A percentile compares a stretch with the other conserved stretches of the same genome.
phyloP scores from a whole-genome alignment of 495 filamentous ascomycete species.

The Aspergillus incahuasiensis region DNA sequence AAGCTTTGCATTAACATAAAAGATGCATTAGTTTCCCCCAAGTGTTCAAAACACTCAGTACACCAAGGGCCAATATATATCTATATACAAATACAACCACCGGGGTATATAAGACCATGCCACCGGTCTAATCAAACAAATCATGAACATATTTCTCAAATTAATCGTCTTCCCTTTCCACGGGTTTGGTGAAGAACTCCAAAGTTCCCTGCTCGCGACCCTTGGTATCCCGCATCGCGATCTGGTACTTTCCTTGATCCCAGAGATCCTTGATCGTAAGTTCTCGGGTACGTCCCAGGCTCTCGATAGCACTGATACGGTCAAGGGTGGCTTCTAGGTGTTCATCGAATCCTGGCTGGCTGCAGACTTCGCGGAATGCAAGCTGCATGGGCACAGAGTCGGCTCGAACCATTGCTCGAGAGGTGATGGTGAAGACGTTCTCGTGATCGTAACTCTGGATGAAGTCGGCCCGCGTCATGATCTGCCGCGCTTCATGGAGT shows the following conservation, averaged over 20 bases:
- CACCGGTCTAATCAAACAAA: neutral
- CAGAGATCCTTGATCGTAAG: constrained; percentile 81
- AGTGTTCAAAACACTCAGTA: no score
- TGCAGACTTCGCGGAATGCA: constrained; percentile 80
- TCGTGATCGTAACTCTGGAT: constrained; percentile 87
- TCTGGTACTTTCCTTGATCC: constrained; percentile 73
- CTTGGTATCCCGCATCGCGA: constrained; percentile 52
- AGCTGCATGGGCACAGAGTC: constrained; percentile 80
- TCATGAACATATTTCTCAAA: neutral
- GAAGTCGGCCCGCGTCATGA: constrained; percentile 96
- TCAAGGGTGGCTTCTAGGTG: constrained; percentile 77
- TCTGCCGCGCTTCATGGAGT: constrained; percentile 76
- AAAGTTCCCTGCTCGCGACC: constrained; percentile 42
- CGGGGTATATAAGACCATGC: neutral
- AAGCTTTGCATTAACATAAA: no score
- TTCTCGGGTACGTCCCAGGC: constrained; percentile 85
- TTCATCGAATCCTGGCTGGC: constrained; percentile 66
- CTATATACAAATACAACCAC: neutral
- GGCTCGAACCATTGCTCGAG: constrained; percentile 72
- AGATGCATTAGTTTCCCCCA: no score
- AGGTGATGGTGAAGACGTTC: constrained; percentile 94
- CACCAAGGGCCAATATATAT: neutral
- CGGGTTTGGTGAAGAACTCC: constrained; percentile 42
- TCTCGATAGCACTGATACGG: constrained; percentile 86
- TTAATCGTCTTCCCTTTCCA: constrained; percentile 25